Base-by-base conservation (phyloP, 78 protist species). In the Dictyostelium capitatum region DNA sequence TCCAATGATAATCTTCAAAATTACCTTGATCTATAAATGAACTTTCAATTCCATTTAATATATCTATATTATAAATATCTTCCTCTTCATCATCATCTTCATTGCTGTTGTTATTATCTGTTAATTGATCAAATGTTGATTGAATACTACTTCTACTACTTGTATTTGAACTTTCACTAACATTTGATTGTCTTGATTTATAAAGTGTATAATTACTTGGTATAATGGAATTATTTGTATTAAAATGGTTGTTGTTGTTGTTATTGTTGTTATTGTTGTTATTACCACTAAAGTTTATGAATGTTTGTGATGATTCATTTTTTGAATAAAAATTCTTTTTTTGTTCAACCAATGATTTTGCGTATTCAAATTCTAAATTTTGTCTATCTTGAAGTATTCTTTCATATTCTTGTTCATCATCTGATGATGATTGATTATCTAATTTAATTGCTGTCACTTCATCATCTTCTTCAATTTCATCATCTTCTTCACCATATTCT, bases 1-100 rank as follows among this genome's bases (percentile, higher is more conserved):
- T 84, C 91, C 91, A 84, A 28, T 56, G 19, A 57, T 72, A 43
- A 19, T 72, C 79, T n/a, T 32, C 48, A 72, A 57, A 57, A 57
- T 57, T 23, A 9, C 79, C 43, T 30, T 64, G 73, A 11, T 20
- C 46, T 64, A 19, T 64, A 28, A 28, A 64, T 37, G 43, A 37
- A 10, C 14, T 64, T 64, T 64, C 37, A 64, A 64, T 64, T 51
- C 15, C 56, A 64, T 30, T 64, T 64, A 64, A 64, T 28, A 64
- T 25, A 25, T 32, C 20, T 12, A 64, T 64, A 64, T 64, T 32
- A 28, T 64, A 64, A 14, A 28, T 64, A 64, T 28, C 43, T 30
- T 64, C 72, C 11, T n/a, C 43, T 37, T 25, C 0, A 9, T 64
- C 11, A 64, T 28, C 10, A 41, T 43, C 43, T 37, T 41, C 41